Evolutionary conservation across 495 filamentous ascomycete genomes (phyloP).

Genomic region (Aspergillus bridgeri): DNA sequence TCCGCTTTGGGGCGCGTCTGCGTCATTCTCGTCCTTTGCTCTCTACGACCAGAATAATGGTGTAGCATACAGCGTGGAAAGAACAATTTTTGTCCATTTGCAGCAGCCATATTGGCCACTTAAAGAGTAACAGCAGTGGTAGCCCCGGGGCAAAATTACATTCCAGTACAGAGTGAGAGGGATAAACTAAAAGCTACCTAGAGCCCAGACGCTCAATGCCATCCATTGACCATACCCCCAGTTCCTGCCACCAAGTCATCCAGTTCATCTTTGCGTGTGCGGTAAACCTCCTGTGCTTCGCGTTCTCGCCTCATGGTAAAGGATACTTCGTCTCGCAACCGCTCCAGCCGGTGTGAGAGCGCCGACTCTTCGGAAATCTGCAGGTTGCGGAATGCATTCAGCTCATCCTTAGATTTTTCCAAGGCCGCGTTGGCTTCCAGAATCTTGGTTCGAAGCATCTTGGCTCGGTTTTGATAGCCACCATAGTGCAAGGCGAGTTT

Average conservation of each 20-base stretch:
- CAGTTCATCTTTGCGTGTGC: slow-evolving; percentile 71
- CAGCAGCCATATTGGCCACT: neutral
- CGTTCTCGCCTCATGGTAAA: slow-evolving; percentile 81
- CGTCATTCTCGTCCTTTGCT: neutral
- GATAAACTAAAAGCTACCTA: too few relatives aligned
- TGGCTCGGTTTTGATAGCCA: slow-evolving; percentile 85
- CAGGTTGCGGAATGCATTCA: slow-evolving; percentile 72
- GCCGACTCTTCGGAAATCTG: slow-evolving; percentile 76
- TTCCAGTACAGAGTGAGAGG: neutral
- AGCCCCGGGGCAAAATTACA: neutral
- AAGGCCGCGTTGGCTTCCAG: slow-evolving; percentile 73
- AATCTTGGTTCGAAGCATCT: slow-evolving; percentile 76
- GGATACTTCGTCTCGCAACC: slow-evolving; percentile 74
- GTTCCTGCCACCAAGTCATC: slow-evolving; percentile 51
- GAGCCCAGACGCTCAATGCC: slow-evolving; percentile 29
- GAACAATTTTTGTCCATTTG: too few relatives aligned
- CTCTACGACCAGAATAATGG: too few relatives aligned
- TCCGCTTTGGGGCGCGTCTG: neutral
- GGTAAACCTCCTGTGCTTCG: slow-evolving; percentile 86
- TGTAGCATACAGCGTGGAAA: neutral
- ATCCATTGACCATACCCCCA: slow-evolving; percentile 39
- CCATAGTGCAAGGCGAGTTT: slow-evolving; percentile 85
- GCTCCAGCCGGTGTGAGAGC: slow-evolving; percentile 67
- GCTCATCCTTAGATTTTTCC: slow-evolving; percentile 64
- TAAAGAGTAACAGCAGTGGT: neutral